Evolutionary conservation across 257 asterid genomes (phyloP), one percentile per base, ranked within the genome.

Genomic region (Solanum raphanifolium): DNA sequence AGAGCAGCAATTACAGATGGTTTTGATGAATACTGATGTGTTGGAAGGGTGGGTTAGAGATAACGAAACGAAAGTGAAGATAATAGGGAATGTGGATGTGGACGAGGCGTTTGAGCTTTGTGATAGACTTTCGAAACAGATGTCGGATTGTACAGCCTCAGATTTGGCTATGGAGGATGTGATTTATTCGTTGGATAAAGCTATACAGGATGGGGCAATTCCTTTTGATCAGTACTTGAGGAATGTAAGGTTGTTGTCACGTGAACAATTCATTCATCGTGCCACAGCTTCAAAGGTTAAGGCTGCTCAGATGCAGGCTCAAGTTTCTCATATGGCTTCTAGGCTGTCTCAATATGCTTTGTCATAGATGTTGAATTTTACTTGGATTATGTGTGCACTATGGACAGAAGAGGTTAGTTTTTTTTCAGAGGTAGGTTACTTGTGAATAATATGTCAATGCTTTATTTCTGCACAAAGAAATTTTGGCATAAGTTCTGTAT

Each of bases 281-380:
- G 99, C 98, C 13, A 95, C 94, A 1, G 92, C 94, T 55, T 94
- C 98, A 0, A 97, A 97, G 87, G 96, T 95, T 21, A 94, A 97
- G 89, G 98, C 98, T 85, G 93, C 92, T 52, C 99, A 95, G 91
- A 93, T 95, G 98, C 98, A 95, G 90, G 98, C 96, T 72, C 98
- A 95, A 92, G 98, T 97, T 87, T 92, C 97, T 48, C 92, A 90
- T 86, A 97, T 95, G 98, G 98, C 98, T 90, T 89, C 98, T 4
- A 94, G 97, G 92, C 88, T 90, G 16, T 88, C 96, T 4, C 96
- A 92, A 38, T 93, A 95, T 86, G 85, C 89, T 5, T 87, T 87
- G 84, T 91, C 90, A 91, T 89, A 52, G 86, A 82, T 12, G 38
- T 82, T 29, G 69, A 48, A 48, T 82, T 11, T 41, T 29, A 21